phyloP scores from a whole-genome alignment of 164 flowering plant genomes.

The Macadamia tetraphylla region DNA sequence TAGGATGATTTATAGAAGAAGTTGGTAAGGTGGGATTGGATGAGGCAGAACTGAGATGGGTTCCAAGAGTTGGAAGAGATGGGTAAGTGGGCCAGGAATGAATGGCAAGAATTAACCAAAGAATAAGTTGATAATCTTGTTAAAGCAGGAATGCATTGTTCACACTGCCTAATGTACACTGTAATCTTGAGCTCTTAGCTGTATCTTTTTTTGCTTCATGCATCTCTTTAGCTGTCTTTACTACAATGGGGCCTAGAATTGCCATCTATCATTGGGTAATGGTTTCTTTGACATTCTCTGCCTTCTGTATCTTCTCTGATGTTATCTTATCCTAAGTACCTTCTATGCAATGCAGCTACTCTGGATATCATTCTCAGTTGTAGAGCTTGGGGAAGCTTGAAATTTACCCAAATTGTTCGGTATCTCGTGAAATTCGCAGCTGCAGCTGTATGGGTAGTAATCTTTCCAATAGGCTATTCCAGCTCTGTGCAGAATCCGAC shows the following conservation, averaged over 20 bases:
- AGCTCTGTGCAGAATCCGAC: slow-evolving; percentile 68
- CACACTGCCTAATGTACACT: background rate
- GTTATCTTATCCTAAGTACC: background rate
- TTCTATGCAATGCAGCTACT: slow-evolving; percentile 51
- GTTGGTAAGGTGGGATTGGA: too few species aligned
- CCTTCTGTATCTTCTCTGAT: background rate
- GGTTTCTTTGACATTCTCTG: background rate
- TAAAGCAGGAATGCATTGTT: slow-evolving; percentile 6
- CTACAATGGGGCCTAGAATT: background rate
- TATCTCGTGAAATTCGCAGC: slow-evolving; percentile 74
- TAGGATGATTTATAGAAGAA: too few species aligned
- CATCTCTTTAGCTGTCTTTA: background rate
- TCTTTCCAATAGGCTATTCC: slow-evolving; percentile 77
- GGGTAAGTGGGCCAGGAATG: too few species aligned
- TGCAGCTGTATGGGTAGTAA: slow-evolving; percentile 82
- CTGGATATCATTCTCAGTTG: slow-evolving; percentile 82
- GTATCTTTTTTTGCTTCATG: background rate
- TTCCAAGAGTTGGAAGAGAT: too few species aligned
- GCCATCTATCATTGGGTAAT: too few species aligned
- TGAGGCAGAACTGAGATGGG: too few species aligned
- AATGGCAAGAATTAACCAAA: too few species aligned
- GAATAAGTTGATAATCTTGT: background rate
- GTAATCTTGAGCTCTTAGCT: background rate
- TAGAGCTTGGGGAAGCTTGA: slow-evolving; percentile 87
- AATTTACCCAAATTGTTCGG: slow-evolving; percentile 64